phyloP scores from a whole-genome alignment of 331 rosid genomes.

The Acacia concinna region DNA sequence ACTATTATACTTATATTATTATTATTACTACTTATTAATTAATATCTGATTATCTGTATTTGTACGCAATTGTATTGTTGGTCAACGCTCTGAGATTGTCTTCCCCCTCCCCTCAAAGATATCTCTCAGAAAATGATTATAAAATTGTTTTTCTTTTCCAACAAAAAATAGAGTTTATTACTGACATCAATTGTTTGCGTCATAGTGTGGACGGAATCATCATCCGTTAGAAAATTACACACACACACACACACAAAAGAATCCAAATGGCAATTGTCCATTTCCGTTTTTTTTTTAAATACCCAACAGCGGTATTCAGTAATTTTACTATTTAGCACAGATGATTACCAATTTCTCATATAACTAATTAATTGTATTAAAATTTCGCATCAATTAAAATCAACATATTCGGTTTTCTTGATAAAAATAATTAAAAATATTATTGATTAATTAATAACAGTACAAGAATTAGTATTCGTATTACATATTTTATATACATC shows the following conservation, averaged over 20 bases:
- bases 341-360: background rate
- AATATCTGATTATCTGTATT: background rate
- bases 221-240: background rate
- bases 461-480: no score
- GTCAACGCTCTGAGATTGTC: background rate
- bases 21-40: no score
- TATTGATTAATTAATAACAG: no score
- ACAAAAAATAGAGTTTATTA: no score
- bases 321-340: background rate
- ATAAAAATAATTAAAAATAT: no score
- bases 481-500: background rate
- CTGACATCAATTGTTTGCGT: background rate
- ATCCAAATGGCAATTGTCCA: background rate
- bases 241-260: no score
- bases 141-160: no score
- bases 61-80: background rate
- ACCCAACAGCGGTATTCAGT: no score
- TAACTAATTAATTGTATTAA: background rate
- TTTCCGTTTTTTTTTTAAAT: no score
- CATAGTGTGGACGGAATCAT: background rate
- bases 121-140: background rate
- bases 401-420: background rate
- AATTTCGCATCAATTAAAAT: background rate
- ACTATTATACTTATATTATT: background rate
- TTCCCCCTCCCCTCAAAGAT: background rate